Conservation (phyloP, 371 early-diverging fungal species). For the Mucor plumbeus region DNA sequence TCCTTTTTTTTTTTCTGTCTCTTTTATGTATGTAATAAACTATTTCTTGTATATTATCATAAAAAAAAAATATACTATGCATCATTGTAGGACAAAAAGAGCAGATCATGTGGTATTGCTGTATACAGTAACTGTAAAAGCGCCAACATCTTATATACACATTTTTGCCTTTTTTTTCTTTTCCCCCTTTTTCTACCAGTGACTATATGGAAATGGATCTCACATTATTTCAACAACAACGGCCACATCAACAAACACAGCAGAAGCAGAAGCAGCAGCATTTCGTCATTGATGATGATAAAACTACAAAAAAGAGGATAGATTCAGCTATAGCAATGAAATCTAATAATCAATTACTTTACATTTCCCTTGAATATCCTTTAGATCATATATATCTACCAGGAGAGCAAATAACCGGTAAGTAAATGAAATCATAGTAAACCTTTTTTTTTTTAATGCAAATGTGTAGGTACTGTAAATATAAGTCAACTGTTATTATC, state of each 20-base stretch:
- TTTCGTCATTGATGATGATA: slow-evolving; percentile 13
- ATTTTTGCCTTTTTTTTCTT: not conserved
- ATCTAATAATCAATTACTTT: not conserved
- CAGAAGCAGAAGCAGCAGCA: not conserved
- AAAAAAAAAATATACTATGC: not conserved
- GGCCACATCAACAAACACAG: not conserved
- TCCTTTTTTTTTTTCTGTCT: not conserved
- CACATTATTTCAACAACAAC: slow-evolving; percentile 4
- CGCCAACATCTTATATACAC: not conserved
- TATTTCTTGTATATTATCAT: not conserved
- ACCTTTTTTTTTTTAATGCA: not conserved
- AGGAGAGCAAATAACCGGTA: slow-evolving; percentile 29
- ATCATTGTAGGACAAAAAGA: slow-evolving; percentile 1
- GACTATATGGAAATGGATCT: not conserved
- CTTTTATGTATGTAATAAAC: slow-evolving; percentile 4
- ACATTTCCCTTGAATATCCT: slow-evolving; percentile 21
- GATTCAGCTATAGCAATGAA: slow-evolving; percentile 7
- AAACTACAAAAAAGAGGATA: not conserved
- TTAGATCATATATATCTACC: slow-evolving; percentile 24
- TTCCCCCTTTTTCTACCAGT: not conserved
- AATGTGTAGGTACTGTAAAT: not conserved
- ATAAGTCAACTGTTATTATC: not conserved
- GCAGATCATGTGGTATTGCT: not conserved
- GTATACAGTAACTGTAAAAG: not conserved
- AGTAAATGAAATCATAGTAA: not conserved